Percentiles rank a stretch among this genome's conserved stretches.
phyloP scores from a whole-genome alignment of 208 protist genomes.

The Trypanosoma caninum region DNA sequence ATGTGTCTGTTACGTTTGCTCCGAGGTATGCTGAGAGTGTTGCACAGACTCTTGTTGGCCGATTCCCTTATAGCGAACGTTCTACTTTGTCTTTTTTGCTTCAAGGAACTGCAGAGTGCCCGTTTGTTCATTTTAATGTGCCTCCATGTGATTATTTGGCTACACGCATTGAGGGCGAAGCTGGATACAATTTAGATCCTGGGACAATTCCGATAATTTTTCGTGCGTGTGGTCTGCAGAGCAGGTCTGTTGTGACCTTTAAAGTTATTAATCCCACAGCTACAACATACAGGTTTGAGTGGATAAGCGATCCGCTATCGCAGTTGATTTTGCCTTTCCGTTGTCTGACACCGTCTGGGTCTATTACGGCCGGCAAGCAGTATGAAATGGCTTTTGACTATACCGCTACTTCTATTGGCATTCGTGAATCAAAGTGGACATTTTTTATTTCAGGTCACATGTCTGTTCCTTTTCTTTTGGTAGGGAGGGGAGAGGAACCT shows the following conservation, averaged over 20 bases:
- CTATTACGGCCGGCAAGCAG: slow-evolving; percentile 84
- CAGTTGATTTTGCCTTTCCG: slow-evolving; percentile 74
- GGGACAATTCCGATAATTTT: slow-evolving; percentile 82
- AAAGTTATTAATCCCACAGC: slow-evolving; percentile 95
- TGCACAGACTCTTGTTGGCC: slow-evolving; percentile 34
- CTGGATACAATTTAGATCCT: slow-evolving; percentile 27
- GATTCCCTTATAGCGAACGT: slow-evolving; percentile 55
- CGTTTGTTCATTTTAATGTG: slow-evolving; percentile 96
- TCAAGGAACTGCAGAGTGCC: slow-evolving; percentile 81
- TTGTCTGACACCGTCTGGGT: slow-evolving; percentile 83
- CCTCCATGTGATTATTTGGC: slow-evolving; percentile 87
- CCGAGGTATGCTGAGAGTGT: slow-evolving; percentile 63
- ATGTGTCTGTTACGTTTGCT: slow-evolving; percentile 84
- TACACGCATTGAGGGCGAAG: slow-evolving; percentile 60
- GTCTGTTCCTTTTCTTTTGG: slow-evolving; percentile 91
- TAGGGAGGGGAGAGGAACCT: slow-evolving; percentile 93
- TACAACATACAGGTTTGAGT: slow-evolving; percentile 91
- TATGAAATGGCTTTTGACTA: slow-evolving; percentile 96
- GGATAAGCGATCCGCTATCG: slow-evolving; percentile 55
- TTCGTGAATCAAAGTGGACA: slow-evolving; percentile 89
- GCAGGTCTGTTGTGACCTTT: slow-evolving; percentile 87
- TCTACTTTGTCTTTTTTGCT: slow-evolving; percentile 58
- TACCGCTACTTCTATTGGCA: slow-evolving; percentile 71
- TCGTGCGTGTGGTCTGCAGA: slow-evolving; percentile 76
- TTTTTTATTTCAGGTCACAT: slow-evolving; percentile 88